Conservation (phyloP, 2,329 filamentous ascomycete species). For the Xylaria multiplex region DNA sequence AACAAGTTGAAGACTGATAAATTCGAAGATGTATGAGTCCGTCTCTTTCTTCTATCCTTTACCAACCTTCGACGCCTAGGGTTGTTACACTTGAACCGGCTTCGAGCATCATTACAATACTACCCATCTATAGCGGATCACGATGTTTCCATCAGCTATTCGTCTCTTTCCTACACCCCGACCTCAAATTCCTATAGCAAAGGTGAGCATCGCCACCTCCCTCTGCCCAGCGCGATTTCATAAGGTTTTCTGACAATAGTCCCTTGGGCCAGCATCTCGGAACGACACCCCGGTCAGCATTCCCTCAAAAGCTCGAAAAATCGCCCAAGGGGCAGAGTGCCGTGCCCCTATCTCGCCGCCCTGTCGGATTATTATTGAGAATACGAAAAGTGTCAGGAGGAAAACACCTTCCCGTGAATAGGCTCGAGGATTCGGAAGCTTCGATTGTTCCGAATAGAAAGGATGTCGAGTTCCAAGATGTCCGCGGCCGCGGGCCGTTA, state of each 20-base stretch:
- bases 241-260: background rate
- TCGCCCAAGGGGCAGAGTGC: no score
- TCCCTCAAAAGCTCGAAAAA: background rate
- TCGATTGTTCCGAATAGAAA: background rate
- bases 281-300: no score
- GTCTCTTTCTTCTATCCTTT: background rate
- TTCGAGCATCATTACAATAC: background rate
- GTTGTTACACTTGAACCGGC: background rate
- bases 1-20: background rate
- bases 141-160: constrained; percentile 5
- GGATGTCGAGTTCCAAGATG: background rate
- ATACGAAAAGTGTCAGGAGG: no score
- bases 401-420: background rate
- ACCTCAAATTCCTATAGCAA: background rate
- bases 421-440: background rate
- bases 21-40: background rate
- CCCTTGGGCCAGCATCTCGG: background rate
- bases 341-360: no score
- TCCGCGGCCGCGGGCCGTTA: constrained; percentile 16
- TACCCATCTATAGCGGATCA: background rate
- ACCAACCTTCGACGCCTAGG: no score
- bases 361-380: background rate
- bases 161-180: background rate
- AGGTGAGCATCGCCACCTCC: background rate
- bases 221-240: background rate